Evolutionary conservation across 345 rosid species (phyloP).

Genomic region (Clarkia xantiana): DNA sequence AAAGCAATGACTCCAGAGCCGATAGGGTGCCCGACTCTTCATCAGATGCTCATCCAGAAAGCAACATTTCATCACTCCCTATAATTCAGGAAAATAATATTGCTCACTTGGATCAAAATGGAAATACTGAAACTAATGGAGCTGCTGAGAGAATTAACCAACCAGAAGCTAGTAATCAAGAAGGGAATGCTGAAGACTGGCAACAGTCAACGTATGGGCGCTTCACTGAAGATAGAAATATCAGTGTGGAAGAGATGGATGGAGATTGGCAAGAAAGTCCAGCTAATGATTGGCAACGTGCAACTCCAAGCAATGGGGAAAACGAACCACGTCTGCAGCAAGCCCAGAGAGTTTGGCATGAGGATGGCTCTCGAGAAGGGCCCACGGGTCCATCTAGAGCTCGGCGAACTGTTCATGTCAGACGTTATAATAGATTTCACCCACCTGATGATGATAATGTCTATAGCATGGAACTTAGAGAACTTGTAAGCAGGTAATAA

Average conservation of each 20-base stretch:
- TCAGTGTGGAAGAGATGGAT: conserved; percentile 37
- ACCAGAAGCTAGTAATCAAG: conserved; percentile 37
- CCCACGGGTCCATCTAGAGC: conserved; percentile 49
- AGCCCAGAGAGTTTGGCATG: conserved; percentile 46
- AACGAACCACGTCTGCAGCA: conserved; percentile 34
- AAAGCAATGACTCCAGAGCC: conserved; percentile 26
- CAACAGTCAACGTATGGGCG: conserved; percentile 29
- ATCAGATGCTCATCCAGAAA: conserved; percentile 28
- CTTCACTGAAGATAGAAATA: conserved; percentile 37
- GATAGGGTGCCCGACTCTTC: conserved; percentile 23
- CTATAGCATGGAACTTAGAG: conserved; percentile 93
- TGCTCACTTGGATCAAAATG: conserved; percentile 31
- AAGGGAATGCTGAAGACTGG: conserved; percentile 25
- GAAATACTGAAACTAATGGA: conserved; percentile 22
- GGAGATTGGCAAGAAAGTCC: conserved; percentile 40
- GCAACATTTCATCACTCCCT: conserved; percentile 27
- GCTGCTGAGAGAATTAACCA: conserved; percentile 27
- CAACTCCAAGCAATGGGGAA: conserved; percentile 25
- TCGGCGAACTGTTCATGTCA: conserved; percentile 42
- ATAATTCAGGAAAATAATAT: conserved; percentile 27
- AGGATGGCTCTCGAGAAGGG: conserved; percentile 35
- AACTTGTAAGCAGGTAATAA: conserved; percentile 82
- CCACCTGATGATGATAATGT: conserved; percentile 93
- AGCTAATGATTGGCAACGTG: conserved; percentile 39
- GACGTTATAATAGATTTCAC: conserved; percentile 83